These are phyloP conservation scores for Insectozyma bohioensis DNA, from an alignment of 1,139 yeast species.

Conservation along the genomic window DNA sequence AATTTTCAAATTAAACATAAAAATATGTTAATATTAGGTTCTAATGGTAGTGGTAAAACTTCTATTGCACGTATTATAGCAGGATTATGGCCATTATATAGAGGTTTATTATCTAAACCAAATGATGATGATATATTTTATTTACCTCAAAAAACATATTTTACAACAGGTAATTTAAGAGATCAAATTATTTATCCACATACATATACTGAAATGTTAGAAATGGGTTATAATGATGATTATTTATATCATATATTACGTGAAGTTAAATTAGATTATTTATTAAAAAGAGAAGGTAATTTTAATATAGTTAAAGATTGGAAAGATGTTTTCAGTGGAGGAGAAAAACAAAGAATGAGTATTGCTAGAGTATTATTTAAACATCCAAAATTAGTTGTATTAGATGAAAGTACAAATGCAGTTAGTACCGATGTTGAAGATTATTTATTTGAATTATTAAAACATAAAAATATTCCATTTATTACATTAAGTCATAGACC, in stretches of 20 bases:
- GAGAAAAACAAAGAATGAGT: conserved; percentile 90
- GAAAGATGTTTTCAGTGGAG: conserved; percentile 92
- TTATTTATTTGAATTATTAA: conserved; percentile 74
- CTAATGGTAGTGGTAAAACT: conserved; percentile 90
- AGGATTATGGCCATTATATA: conserved; percentile 89
- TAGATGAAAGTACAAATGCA: conserved; percentile 94
- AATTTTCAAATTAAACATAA: conserved; percentile 67
- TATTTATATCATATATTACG: conserved; percentile 66
- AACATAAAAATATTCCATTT: conserved; percentile 68
- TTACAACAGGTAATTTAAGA: conserved; percentile 75
- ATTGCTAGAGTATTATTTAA: conserved; percentile 86
- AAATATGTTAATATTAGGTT: conserved; percentile 77
- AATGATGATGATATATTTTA: conserved; percentile 68
- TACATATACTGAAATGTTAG: conserved; percentile 75
- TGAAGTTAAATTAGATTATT: conserved; percentile 78
- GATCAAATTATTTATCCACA: conserved; percentile 88
- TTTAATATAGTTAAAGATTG: conserved; percentile 71
- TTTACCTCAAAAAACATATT: conserved; percentile 81
- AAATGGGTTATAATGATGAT: conserved; percentile 68
- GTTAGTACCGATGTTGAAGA: conserved; percentile 93
- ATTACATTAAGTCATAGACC: conserved; percentile 88
- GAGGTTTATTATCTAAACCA: conserved; percentile 82
- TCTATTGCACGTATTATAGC: conserved; percentile 82
- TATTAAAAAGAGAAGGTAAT: conserved; percentile 62
- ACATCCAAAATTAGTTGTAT: conserved; percentile 75